These are phyloP conservation scores for Sonneratia alba DNA, from an alignment of 345 rosid species.

Conservation along the genomic window DNA sequence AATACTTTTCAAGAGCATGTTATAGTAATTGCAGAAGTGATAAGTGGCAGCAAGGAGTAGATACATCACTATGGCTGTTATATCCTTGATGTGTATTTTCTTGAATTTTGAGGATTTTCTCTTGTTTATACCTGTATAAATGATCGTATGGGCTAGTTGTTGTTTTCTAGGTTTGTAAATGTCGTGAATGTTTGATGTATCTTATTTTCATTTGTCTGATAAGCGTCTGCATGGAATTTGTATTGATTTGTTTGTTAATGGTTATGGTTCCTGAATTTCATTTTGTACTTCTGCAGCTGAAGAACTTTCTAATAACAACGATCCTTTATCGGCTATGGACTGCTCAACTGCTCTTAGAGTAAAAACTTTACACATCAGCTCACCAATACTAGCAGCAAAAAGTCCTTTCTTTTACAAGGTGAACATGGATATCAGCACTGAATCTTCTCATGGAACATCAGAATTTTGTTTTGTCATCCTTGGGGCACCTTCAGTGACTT, in stretches of 20 bases:
- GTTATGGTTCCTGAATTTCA: neutral
- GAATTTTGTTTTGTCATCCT: neutral
- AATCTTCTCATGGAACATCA: neutral
- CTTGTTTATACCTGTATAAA: neutral
- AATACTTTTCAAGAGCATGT: neutral
- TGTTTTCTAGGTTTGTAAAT: neutral
- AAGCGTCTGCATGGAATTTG: neutral
- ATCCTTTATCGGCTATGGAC: conserved; percentile 30
- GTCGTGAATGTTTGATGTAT: neutral
- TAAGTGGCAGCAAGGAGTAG: neutral
- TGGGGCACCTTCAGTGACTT: neutral
- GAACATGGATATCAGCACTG: neutral
- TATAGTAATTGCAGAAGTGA: neutral
- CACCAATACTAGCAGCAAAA: conserved; percentile 68
- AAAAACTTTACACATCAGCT: conserved; percentile 54
- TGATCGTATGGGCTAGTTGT: neutral
- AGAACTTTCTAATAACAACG: conserved; percentile 19
- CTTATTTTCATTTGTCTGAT: neutral
- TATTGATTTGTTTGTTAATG: neutral
- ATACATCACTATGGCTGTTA: neutral
- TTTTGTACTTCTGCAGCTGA: conserved; percentile 24
- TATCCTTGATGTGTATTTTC: neutral
- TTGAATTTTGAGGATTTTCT: neutral
- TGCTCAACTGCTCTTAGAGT: conserved; percentile 34
- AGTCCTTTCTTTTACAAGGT: conserved; percentile 81